Base-by-base conservation (phyloP, 805 yeast species). In the Ogataea corticis region DNA sequence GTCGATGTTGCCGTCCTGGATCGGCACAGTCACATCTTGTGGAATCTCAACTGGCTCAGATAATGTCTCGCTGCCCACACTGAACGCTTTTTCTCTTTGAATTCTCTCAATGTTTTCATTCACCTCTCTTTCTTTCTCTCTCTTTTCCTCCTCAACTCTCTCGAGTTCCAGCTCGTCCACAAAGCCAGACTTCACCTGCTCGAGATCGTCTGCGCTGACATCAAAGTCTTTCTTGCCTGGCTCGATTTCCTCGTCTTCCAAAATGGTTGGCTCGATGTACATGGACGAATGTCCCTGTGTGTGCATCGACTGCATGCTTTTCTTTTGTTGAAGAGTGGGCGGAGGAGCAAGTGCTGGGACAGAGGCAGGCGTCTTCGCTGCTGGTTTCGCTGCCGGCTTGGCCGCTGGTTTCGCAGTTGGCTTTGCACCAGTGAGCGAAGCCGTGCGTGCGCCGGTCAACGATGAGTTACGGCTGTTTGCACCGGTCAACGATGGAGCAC, bases 51-150 rank as follows among this genome's bases (percentile, higher is more conserved):
- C 45, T 18, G 36, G 33, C 4, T 21, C 16, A 23, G 30, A 34
- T 23, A 23, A 19, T 14, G 41, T 27, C n/a, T 33, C 41, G 12
- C 34, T 46, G 18, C 48, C 28, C 15, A 19, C 40, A 38, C 53
- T 52, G 32, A 60, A 56, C 2, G 52, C 63, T 32, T 38, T 48
- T 46, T 55, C 56, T 38, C 63, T 51, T 30, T 70, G 67, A 47
- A 66, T 64, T 15, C 51, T 46, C 51, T 73, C 79, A 41, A 73
- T 53, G 45, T 69, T 64, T 33, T 61, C 63, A 18, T 72, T 72
- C 43, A 65, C 47, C 15, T 56, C 58, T 55, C 66, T 67, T 51
- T 76, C 78, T 45, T 67, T 54, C 37, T 63, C 69, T 16, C 73
- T 60, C 52, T 72, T 67, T 43, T 62, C 33, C 48, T 62, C 45